These are phyloP conservation scores for Ogataea populi-albae DNA, from an alignment of 805 yeast genomes.

Conservation along the genomic window DNA sequence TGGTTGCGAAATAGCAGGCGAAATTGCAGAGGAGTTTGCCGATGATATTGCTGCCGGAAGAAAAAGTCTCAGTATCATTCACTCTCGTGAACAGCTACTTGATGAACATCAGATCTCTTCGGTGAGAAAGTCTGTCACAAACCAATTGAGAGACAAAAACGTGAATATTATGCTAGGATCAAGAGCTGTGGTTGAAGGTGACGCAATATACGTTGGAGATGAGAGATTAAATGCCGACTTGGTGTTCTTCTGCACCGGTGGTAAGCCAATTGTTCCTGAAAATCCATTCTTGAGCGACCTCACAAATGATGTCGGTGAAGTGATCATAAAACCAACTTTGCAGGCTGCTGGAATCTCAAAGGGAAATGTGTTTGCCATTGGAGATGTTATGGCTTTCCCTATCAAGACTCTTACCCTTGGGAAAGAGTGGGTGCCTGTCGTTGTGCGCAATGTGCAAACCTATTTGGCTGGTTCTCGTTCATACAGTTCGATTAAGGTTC, in stretches of 20 bases:
- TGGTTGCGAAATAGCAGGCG: constrained; percentile 34
- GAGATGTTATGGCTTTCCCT: constrained; percentile 29
- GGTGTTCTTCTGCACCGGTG: constrained; percentile 12
- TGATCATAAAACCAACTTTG: constrained; percentile 22
- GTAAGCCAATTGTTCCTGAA: constrained; percentile 6
- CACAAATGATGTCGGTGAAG: constrained; percentile 12
- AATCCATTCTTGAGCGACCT: constrained; percentile 5
- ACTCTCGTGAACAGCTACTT: constrained; percentile 16
- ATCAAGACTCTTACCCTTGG: constrained; percentile 22
- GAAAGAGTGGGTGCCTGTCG: constrained; percentile 13
- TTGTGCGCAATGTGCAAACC: constrained; percentile 19
- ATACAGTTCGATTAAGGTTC: constrained; percentile 1
- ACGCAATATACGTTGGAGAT: constrained; percentile 4
- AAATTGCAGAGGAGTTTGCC: constrained; percentile 23
- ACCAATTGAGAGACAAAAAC: constrained; percentile 5
- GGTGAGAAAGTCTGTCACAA: constrained; percentile 4
- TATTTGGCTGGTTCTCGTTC: constrained; percentile 3
- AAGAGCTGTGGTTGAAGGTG: constrained; percentile 5
- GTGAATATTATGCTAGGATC: constrained; percentile 10
- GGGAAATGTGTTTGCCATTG: constrained; percentile 33
- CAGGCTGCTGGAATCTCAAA: constrained; percentile 15
- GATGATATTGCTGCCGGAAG: constrained; percentile 12
- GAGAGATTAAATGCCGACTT: constrained; percentile 9
- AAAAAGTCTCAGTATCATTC: constrained; percentile 26
- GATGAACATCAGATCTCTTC: constrained; percentile 2